A percentile compares a stretch with the other conserved stretches of the same genome.
phyloP scores from a whole-genome alignment of 495 filamentous ascomycete genomes.

The Aspergillus biplanus region DNA sequence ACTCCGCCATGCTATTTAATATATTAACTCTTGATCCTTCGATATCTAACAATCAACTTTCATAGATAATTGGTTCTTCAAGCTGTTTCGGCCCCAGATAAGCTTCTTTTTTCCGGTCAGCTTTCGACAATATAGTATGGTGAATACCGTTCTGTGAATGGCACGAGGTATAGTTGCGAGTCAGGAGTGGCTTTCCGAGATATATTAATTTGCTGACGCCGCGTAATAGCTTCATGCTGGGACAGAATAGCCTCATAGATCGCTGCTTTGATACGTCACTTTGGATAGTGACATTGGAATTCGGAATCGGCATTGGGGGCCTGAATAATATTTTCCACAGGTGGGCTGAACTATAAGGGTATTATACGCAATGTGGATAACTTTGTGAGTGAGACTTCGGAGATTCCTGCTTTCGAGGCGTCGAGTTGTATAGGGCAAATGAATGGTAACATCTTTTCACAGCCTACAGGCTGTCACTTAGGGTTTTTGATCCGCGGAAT shows the following conservation, averaged over 20 bases:
- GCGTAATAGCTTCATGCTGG: not conserved
- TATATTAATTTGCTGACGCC: not conserved
- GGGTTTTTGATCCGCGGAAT: too few relatives aligned
- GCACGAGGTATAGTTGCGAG: not conserved
- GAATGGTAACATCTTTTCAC: too few relatives aligned
- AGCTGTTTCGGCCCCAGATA: not conserved
- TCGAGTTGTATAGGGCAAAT: too few relatives aligned
- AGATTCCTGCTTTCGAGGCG: too few relatives aligned
- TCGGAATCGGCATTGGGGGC: too few relatives aligned
- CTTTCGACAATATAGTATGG: not conserved
- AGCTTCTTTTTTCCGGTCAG: not conserved
- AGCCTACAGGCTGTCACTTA: too few relatives aligned
- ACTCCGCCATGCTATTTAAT: not conserved
- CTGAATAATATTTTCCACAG: too few relatives aligned
- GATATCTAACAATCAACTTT: not conserved
- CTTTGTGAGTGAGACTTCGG: too few relatives aligned
- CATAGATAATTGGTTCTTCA: not conserved
- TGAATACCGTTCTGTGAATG: not conserved
- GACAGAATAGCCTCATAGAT: not conserved
- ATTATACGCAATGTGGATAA: too few relatives aligned
- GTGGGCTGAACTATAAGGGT: too few relatives aligned
- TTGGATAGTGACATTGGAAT: too few relatives aligned
- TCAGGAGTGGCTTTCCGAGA: not conserved
- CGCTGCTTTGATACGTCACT: too few relatives aligned
- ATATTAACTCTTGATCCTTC: not conserved